Base-by-base conservation (phyloP, 202 grass and related monocot genomes). In the Carex sylvatica region DNA sequence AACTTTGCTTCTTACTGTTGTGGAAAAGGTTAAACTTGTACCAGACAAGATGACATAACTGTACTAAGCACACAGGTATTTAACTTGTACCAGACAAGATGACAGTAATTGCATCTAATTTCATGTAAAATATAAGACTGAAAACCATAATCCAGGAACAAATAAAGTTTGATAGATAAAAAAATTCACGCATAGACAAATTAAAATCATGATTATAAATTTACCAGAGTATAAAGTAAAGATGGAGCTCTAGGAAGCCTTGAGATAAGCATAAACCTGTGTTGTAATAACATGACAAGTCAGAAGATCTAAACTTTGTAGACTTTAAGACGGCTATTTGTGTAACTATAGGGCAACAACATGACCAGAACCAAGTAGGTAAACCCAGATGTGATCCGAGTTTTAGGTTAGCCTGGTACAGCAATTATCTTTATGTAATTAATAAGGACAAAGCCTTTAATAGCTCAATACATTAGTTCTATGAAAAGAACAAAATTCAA, bases 211-310 rank as follows among this genome's bases (percentile, higher is more conserved):
- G 12, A 2, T 28, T 40, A 40, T 74, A 74, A 12, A 20, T 59
- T 86, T 94, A 98, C 92, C 90, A 94, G 80, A 73, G 92, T 94
- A 84, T 94, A 98, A 68, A 94, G 90, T 9, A 87, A 81, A 18
- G 89, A 87, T 47, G 88, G 85, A 70, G 82, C 74, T 87, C 70
- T 60, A 49, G 22, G 75, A 73, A 84, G 65, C 42, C 90, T 93
- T 30, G 95, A 93, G 56, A 98, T 88, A 67, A 98, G 74, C 85
- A 98, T 94, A 86, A 98, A 94, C 83, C 95, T 97, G 85, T 38
- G 61, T 84, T 60, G 76, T n/a, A 84, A 35, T 54, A 80, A 69
- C n/a, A 83, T n/a, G n/a, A 77, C 19, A 55, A 77, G 53, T 30
- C 4, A 77, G 28, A 3, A 77, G 26, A 14, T 10, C 1, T 56